Conservation (phyloP, 805 yeast genomes). For the Starmerella bombicola region DNA sequence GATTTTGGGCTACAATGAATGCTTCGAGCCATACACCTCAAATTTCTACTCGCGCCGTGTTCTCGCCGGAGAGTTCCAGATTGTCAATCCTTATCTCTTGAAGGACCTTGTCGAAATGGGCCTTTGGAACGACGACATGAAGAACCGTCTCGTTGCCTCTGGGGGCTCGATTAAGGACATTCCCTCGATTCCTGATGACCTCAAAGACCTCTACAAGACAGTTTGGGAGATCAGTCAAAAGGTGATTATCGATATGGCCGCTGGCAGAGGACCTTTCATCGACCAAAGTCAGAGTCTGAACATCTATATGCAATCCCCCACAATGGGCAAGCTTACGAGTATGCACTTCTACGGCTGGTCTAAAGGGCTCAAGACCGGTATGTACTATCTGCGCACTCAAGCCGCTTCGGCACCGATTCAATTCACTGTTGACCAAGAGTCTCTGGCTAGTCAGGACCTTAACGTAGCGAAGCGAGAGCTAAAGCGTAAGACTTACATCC, state of each 20-base stretch:
- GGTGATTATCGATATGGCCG: slow-evolving; percentile 74
- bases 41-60: slow-evolving; percentile 86
- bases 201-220: slow-evolving; percentile 75
- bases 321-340: slow-evolving; percentile 90
- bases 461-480: slow-evolving; percentile 16
- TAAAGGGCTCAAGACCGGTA: slow-evolving; percentile 95
- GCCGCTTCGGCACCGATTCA: slow-evolving; percentile 97
- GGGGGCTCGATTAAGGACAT: slow-evolving; percentile 81
- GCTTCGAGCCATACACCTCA: slow-evolving; percentile 92
- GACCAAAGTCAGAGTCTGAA: slow-evolving; percentile 90
- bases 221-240: slow-evolving; percentile 95
- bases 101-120: slow-evolving; percentile 73
- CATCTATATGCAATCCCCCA: slow-evolving; percentile 75
- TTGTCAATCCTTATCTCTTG: slow-evolving; percentile 75
- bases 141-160: slow-evolving; percentile 57
- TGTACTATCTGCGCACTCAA: slow-evolving; percentile 94
- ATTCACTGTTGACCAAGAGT: slow-evolving; percentile 56
- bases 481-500: slow-evolving; percentile 22
- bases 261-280: slow-evolving; percentile 58
- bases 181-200: slow-evolving; percentile 56
- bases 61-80: slow-evolving; percentile 84
- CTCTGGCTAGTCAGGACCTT: slow-evolving; percentile 23
- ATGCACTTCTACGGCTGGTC: slow-evolving; percentile 99
- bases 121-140: slow-evolving; percentile 70
- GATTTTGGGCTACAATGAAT: slow-evolving; percentile 84